A percentile compares a stretch with the other conserved stretches of the same genome.
Evolutionary conservation across 179 eudicot genomes (phyloP).

Genomic region (Silene noctiflora): DNA sequence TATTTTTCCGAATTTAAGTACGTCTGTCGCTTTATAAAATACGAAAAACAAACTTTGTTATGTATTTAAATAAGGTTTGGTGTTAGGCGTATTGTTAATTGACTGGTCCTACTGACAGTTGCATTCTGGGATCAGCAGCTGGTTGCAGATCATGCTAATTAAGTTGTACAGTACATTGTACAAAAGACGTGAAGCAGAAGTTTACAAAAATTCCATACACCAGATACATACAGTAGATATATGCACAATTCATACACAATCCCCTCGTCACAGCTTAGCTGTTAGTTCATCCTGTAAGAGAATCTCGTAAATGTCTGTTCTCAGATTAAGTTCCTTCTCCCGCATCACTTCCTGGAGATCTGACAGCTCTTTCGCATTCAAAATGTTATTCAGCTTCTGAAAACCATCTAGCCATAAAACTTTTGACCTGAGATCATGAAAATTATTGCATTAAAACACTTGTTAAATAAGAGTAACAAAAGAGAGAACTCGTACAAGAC

Average conservation of each 20-base stretch:
- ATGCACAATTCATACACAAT: background rate
- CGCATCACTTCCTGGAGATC: constrained; percentile 97
- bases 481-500: background rate
- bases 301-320: constrained; percentile 91
- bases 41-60: too few species aligned
- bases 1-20: too few species aligned
- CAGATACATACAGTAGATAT: background rate
- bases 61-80: too few species aligned
- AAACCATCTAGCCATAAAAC: constrained; percentile 92
- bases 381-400: constrained; percentile 42
- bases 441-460: background rate
- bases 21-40: too few species aligned
- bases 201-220: background rate
- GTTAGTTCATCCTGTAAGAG: constrained; percentile 58
- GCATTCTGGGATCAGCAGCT: too few species aligned
- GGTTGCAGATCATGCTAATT: too few species aligned
- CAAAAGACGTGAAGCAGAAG: background rate
- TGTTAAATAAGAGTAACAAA: background rate
- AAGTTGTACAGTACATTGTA: too few species aligned
- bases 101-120: too few species aligned
- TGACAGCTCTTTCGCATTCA: constrained; percentile 75
- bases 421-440: constrained; percentile 56
- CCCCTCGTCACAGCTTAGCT: background rate
- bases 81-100: too few species aligned
- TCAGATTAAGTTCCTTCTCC: constrained; percentile 80